A percentile compares a stretch with the other conserved stretches of the same genome.
These are phyloP conservation scores for Linnemannia schmuckeri DNA, from an alignment of 192 early-diverging fungal genomes.

Conservation along the genomic window DNA sequence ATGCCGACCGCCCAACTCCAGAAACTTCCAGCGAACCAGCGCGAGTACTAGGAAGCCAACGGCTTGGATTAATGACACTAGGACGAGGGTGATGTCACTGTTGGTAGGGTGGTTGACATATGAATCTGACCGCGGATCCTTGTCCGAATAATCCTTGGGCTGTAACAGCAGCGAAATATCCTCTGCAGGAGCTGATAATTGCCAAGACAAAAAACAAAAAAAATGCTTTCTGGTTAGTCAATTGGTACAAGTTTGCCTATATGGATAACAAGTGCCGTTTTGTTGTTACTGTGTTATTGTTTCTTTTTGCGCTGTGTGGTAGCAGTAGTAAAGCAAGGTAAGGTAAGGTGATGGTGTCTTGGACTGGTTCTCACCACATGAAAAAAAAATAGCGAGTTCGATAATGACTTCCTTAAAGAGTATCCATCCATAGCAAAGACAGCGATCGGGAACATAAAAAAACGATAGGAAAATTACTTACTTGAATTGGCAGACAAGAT, in stretches of 20 bases:
- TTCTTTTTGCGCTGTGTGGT: not conserved
- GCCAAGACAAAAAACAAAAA: conserved; percentile 24
- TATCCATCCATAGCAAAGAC: not conserved
- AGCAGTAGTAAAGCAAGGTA: not conserved
- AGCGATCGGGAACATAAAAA: conserved; percentile 2
- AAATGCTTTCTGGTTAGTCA: not conserved
- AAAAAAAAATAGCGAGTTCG: not conserved
- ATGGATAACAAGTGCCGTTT: not conserved
- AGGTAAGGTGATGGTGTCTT: not conserved
- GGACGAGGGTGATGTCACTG: conserved; percentile 29
- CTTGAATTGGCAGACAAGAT: conserved; percentile 4
- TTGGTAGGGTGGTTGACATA: conserved; percentile 53
- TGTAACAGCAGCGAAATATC: conserved; percentile 29
- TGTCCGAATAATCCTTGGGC: conserved; percentile 33
- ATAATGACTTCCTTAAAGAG: conserved; percentile 6
- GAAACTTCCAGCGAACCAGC: conserved; percentile 41
- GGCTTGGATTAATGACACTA: conserved; percentile 44
- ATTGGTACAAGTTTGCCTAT: not conserved
- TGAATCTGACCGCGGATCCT: conserved; percentile 39
- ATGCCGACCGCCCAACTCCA: conserved; percentile 44
- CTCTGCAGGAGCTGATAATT: conserved; percentile 26
- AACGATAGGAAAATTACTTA: conserved; percentile 3
- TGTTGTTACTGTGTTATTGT: not conserved
- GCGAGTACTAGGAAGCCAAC: conserved; percentile 33
- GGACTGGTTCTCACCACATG: not conserved